Base-by-base conservation (phyloP, 1,139 yeast genomes). In the Saccharomyces hybrid region DNA sequence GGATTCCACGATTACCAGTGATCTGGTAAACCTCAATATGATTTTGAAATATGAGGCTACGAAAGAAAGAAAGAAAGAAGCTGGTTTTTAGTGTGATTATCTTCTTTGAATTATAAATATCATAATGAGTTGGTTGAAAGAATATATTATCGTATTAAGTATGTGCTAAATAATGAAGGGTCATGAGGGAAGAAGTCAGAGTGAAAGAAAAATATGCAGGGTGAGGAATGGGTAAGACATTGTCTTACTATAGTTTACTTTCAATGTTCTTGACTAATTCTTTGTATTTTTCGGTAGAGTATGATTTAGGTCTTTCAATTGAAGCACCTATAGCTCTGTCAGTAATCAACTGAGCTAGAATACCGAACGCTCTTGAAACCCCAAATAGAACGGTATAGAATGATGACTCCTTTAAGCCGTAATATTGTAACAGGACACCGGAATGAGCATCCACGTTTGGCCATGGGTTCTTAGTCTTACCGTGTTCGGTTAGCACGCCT, bases 391-490 rank as follows among this genome's bases (percentile, higher is more conserved):
- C 99, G 55, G 99, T 93, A 84, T 93, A 93, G 88, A 89, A 93
- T 55, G 95, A 84, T 69, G 90, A 88, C 79, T 93, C 96, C 60
- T 88, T 87, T 76, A 93, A 82, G 64, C 98, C 98, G 79, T 91
- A 93, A 83, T 93, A 90, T 78, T 91, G 96, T 78, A 93, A 84
- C 68, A 93, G 78, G 64, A 91, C 96, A 78, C 98, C 98, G 54
- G 97, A 90, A 78, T 89, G 96, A 57, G 97, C 88, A 77, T 91
- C 98, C 67, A 91, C 98, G 75, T 91, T 91, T 76, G 98, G 98
- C 93, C 93, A 90, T 78, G 97, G 97, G 83, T 90, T 91, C 84
- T 89, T 88, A 72, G 97, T 90, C 83, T 91, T 91, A 76, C 98
- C 98, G 76, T 91, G 98, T 79, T 89, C 82, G 71, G 95, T 86